These are phyloP conservation scores for Cyberlindnera subsufficiens DNA, from an alignment of 805 yeast genomes.

Conservation along the genomic window DNA sequence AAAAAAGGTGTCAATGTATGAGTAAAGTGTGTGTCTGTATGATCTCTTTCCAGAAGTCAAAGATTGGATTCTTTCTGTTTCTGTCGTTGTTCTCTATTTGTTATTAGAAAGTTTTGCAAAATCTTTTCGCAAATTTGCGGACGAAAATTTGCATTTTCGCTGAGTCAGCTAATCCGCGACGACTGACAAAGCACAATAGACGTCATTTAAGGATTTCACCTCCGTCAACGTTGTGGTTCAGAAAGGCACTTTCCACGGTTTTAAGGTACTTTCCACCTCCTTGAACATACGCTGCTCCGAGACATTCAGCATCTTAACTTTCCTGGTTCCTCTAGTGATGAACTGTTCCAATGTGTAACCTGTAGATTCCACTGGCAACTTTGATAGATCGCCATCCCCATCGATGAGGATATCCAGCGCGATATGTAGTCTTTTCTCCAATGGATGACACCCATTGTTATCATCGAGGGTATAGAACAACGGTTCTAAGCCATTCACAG, in stretches of 20 bases:
- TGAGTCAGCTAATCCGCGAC: too few species aligned
- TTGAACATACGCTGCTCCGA: slow-evolving; percentile 5
- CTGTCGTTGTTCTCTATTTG: too few species aligned
- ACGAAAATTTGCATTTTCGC: too few species aligned
- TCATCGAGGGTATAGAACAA: slow-evolving; percentile 7
- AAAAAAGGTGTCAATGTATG: too few species aligned
- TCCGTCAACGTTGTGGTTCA: background rate
- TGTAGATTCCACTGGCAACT: background rate
- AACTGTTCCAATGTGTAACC: background rate
- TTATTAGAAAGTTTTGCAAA: too few species aligned
- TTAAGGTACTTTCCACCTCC: background rate
- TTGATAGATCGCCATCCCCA: background rate
- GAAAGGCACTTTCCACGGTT: slow-evolving; percentile 16
- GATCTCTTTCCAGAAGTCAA: too few species aligned
- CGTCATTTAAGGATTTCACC: background rate
- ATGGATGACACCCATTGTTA: background rate
- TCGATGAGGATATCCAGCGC: slow-evolving; percentile 6
- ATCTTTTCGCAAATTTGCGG: too few species aligned
- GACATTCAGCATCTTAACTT: slow-evolving; percentile 10
- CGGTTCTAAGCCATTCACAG: slow-evolving; percentile 1
- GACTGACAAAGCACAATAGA: too few species aligned
- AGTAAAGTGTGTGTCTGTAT: too few species aligned
- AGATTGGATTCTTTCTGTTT: too few species aligned
- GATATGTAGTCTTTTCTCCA: slow-evolving; percentile 6
- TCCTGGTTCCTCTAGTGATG: slow-evolving; percentile 4